Evolutionary conservation across 108 stramenopile species (phyloP).

Genomic region (Cyclotella kingstonii): DNA sequence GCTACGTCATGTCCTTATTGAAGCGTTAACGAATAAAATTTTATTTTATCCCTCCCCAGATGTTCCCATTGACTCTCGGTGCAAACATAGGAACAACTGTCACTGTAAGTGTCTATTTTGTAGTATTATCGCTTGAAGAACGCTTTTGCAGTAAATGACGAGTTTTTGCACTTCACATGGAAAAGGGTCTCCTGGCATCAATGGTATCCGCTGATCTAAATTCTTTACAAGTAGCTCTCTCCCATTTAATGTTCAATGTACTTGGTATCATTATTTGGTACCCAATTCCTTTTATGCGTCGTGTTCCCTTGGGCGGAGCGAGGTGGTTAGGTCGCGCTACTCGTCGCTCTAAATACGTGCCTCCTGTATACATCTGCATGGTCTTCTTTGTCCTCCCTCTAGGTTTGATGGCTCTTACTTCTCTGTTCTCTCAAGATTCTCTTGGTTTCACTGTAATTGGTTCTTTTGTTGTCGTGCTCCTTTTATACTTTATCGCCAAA

Average conservation of each 20-base stretch:
- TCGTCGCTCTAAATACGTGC: constrained; percentile 55
- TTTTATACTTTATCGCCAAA: constrained; percentile 30
- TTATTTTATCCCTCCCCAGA: constrained; percentile 14
- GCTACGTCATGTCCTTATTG: background rate
- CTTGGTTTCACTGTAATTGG: constrained; percentile 72
- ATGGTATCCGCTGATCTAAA: constrained; percentile 59
- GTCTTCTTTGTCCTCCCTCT: constrained; percentile 67
- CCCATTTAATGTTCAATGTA: constrained; percentile 85
- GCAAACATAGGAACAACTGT: constrained; percentile 89
- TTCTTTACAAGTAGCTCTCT: constrained; percentile 72
- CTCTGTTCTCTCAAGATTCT: constrained; percentile 51
- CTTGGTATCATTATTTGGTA: constrained; percentile 80
- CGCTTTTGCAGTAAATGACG: no score
- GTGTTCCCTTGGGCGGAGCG: constrained; percentile 60
- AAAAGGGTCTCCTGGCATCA: constrained; percentile 57
- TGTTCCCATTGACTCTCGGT: constrained; percentile 85
- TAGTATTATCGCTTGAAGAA: background rate
- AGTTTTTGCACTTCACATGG: background rate
- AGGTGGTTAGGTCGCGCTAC: constrained; percentile 62
- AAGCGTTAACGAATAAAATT: background rate
- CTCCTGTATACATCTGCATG: constrained; percentile 66
- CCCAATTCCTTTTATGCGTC: constrained; percentile 79
- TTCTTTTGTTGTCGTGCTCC: constrained; percentile 46
- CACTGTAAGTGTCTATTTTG: constrained; percentile 23
- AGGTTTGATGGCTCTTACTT: constrained; percentile 57